A percentile compares a stretch with the other conserved stretches of the same genome.
These are phyloP conservation scores for Artomyces pyxidatus DNA, from an alignment of 768 basidiomycete species.

Conservation along the genomic window DNA sequence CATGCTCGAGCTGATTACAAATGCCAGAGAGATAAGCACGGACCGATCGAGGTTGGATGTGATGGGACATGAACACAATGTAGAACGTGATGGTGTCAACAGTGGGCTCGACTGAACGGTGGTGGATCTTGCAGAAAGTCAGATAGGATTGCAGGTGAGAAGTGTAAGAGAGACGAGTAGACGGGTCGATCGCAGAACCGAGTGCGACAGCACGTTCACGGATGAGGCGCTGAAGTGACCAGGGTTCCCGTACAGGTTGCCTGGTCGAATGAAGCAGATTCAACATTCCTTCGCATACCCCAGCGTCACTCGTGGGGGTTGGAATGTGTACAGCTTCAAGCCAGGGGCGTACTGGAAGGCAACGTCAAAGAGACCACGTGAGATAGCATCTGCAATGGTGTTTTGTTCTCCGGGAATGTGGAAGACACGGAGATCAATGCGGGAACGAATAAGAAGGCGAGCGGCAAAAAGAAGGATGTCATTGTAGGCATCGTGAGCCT, in stretches of 20 bases:
- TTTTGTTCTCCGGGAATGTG: conserved; percentile 20
- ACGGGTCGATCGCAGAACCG: conserved; percentile 22
- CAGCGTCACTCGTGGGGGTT: conserved; percentile 18
- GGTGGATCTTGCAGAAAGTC: conserved; percentile 24
- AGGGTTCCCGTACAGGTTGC: conserved; percentile 27
- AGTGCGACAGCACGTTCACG: conserved; percentile 27
- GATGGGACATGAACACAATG: conserved; percentile 26
- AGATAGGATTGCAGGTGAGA: conserved; percentile 32
- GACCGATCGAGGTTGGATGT: conserved; percentile 30
- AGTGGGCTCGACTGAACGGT: conserved; percentile 28
- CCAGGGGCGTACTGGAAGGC: neutral
- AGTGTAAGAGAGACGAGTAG: conserved; percentile 20
- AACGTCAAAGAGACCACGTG: neutral
- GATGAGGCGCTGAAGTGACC: conserved; percentile 27
- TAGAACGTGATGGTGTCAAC: conserved; percentile 29
- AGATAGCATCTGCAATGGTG: conserved; percentile 18
- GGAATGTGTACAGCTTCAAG: neutral
- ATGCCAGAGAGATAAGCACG: conserved; percentile 31
- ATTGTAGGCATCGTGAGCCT: conserved; percentile 14
- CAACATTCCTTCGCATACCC: conserved; percentile 21
- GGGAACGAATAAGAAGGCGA: conserved; percentile 5
- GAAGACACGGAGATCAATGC: conserved; percentile 16
- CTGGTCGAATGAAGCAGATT: conserved; percentile 7
- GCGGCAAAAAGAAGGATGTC: conserved; percentile 11
- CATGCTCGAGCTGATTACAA: conserved; percentile 23